These are phyloP conservation scores for Blastobotrys arbuscula DNA, from an alignment of 1,139 yeast species.

Conservation along the genomic window DNA sequence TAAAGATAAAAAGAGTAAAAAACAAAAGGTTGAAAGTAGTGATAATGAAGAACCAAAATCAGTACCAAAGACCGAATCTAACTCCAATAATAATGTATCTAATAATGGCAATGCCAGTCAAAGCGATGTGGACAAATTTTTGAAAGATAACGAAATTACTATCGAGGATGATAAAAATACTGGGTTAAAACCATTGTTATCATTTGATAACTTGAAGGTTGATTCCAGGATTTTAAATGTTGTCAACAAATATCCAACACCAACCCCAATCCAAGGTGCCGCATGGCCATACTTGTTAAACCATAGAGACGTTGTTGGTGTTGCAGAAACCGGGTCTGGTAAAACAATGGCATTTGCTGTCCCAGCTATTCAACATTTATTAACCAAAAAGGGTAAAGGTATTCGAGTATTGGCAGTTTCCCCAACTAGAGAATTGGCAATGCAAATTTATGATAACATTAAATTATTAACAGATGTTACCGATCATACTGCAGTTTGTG, in stretches of 20 bases:
- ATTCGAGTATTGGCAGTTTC: constrained; percentile 79
- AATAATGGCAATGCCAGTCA: constrained; percentile 16
- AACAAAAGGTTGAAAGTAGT: constrained; percentile 26
- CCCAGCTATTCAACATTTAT: constrained; percentile 80
- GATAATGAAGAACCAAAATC: constrained; percentile 43
- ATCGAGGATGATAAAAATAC: constrained; percentile 59
- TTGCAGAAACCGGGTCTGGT: constrained; percentile 97
- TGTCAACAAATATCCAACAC: constrained; percentile 72
- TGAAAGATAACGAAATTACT: constrained; percentile 67
- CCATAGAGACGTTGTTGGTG: constrained; percentile 88
- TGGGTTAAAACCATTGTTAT: constrained; percentile 60
- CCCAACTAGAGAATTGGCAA: constrained; percentile 95
- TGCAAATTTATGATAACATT: constrained; percentile 86
- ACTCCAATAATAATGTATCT: neutral
- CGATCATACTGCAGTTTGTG: constrained; percentile 68
- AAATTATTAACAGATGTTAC: constrained; percentile 57
- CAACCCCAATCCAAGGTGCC: constrained; percentile 96
- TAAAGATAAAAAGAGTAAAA: constrained; percentile 38
- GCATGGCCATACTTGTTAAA: constrained; percentile 90
- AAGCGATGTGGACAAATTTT: constrained; percentile 52
- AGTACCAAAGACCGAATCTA: constrained; percentile 17
- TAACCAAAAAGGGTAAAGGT: constrained; percentile 37
- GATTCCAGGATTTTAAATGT: constrained; percentile 51
- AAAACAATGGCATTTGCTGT: constrained; percentile 94
- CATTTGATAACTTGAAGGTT: constrained; percentile 59